These are phyloP conservation scores for Amaranthus cruentus DNA, from an alignment of 148 eudicot genomes.

Conservation along the genomic window DNA sequence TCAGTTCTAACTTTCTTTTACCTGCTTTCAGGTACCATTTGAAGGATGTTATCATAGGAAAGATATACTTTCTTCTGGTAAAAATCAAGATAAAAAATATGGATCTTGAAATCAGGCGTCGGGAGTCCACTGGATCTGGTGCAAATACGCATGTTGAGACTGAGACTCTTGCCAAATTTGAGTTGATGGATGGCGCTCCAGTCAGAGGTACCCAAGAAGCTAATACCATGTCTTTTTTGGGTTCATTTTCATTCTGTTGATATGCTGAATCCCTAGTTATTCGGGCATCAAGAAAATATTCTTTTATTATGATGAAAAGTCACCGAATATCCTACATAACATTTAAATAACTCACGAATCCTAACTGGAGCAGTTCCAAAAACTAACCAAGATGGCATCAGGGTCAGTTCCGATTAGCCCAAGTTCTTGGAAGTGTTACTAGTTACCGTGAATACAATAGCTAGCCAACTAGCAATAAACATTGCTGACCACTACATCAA, in stretches of 20 bases:
- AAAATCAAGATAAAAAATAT: constrained; percentile 95
- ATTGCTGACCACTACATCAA: too few species aligned
- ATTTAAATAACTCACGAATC: too few species aligned
- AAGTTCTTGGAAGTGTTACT: too few species aligned
- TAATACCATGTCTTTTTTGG: not conserved
- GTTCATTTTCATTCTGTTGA: not conserved
- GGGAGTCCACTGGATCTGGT: constrained; percentile 99
- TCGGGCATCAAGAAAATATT: too few species aligned
- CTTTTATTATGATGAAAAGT: too few species aligned
- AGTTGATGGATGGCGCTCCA: constrained; percentile 99
- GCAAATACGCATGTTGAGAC: constrained; percentile 96
- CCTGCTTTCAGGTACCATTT: constrained; percentile 75
- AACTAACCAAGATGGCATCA: too few species aligned
- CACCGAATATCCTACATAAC: too few species aligned
- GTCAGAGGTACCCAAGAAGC: constrained; percentile 72
- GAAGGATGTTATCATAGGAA: constrained; percentile 94
- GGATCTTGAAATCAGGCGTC: constrained; percentile 96
- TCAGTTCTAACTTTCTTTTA: not conserved
- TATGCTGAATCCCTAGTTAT: not conserved
- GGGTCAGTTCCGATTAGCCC: too few species aligned
- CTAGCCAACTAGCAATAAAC: too few species aligned
- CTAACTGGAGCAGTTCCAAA: too few species aligned
- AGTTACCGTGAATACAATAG: too few species aligned
- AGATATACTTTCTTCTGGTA: constrained; percentile 95
- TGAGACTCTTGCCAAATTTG: constrained; percentile 96